A percentile compares a stretch with the other conserved stretches of the same genome.
Conservation (phyloP, 225 moss, liverwort and hornwort species). For the Straminergon stramineum region DNA sequence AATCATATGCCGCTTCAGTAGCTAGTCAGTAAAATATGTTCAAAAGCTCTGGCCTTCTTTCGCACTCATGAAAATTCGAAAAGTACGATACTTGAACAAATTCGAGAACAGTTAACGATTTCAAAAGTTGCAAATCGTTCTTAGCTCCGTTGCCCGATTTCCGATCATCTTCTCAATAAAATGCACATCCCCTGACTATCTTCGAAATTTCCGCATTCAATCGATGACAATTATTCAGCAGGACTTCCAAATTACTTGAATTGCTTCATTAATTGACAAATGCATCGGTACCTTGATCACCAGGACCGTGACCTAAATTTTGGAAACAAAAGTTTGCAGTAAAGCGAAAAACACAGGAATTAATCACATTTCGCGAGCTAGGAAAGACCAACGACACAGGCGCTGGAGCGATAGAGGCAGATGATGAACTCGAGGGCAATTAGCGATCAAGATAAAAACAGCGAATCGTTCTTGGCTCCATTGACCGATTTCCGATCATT, state of each 20-base stretch:
- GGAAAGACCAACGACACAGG: background rate
- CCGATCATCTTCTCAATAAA: background rate
- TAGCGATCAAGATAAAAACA: background rate
- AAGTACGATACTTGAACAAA: background rate
- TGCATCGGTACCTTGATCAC: background rate
- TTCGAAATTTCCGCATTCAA: background rate
- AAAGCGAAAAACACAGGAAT: background rate
- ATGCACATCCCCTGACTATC: background rate
- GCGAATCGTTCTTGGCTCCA: background rate
- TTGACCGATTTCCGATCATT: background rate
- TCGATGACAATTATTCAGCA: background rate
- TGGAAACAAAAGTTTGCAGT: background rate
- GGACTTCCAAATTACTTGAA: background rate
- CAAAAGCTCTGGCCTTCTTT: background rate
- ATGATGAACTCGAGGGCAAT: background rate
- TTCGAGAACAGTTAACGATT: background rate
- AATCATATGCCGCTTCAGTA: background rate
- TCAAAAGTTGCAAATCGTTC: background rate
- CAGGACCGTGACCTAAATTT: background rate
- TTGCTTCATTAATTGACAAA: background rate
- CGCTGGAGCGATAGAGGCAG: background rate
- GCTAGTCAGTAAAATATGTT: background rate
- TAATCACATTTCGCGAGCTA: slow-evolving; percentile 4
- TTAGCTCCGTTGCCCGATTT: background rate
- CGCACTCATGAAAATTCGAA: background rate